Evolutionary conservation across 306 rosid species (phyloP).

Genomic region (Astragalus membranaceus): DNA sequence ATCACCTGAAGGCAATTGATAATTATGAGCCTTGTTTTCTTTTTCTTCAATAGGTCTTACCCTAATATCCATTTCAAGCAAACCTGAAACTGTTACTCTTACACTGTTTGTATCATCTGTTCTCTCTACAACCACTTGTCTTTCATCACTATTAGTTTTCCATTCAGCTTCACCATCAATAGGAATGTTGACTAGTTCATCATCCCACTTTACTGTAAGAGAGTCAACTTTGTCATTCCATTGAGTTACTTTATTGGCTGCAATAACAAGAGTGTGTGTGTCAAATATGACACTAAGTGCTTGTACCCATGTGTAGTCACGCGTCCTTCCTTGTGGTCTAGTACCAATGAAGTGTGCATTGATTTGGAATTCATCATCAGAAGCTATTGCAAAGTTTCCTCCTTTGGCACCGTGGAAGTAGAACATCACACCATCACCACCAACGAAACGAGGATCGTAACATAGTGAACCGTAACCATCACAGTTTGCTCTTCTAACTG

Average conservation of each 20-base stretch:
- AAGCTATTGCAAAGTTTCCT: constrained; percentile 61
- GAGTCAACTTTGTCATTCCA: constrained; percentile 59
- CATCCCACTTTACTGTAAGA: constrained; percentile 60
- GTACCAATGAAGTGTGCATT: constrained; percentile 75
- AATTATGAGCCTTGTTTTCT: constrained; percentile 72
- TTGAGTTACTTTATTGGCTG: constrained; percentile 53
- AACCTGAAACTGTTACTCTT: constrained; percentile 50
- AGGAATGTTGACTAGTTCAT: constrained; percentile 31
- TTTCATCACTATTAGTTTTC: constrained; percentile 35
- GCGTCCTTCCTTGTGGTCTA: constrained; percentile 66
- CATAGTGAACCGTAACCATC: constrained; percentile 71
- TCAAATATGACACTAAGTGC: constrained; percentile 64
- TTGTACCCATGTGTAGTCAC: constrained; percentile 84
- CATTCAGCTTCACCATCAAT: constrained; percentile 55
- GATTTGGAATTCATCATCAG: constrained; percentile 57
- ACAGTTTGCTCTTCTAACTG: constrained; percentile 65
- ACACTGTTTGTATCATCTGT: constrained; percentile 53
- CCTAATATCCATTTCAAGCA: constrained; percentile 51
- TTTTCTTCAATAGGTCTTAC: constrained; percentile 57
- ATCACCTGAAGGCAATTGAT: constrained; percentile 51
- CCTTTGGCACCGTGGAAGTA: constrained; percentile 80
- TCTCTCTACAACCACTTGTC: constrained; percentile 62
- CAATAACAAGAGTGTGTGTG: constrained; percentile 54
- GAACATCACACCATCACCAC: constrained; percentile 81
- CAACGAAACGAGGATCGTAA: constrained; percentile 77